Evolutionary conservation across 2,329 filamentous ascomycete species (phyloP).

Genomic region (Elsinoe necatrix): DNA sequence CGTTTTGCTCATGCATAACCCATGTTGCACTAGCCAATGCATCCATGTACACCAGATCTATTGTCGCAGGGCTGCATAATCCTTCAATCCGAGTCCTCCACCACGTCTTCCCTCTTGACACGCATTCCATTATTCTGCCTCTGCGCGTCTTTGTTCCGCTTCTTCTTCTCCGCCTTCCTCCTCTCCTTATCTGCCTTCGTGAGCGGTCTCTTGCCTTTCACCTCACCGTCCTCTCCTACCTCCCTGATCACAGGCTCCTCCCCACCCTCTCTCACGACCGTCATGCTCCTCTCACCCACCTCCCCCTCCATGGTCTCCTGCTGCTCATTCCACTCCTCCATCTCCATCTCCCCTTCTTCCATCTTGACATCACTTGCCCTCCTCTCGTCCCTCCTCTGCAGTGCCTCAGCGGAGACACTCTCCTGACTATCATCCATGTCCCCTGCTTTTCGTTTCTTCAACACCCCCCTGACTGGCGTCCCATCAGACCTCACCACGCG

Average conservation of each 20-base stretch:
- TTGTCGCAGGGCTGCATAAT: neutral
- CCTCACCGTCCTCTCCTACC: conserved; percentile 11
- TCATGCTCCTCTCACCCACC: conserved; percentile 29
- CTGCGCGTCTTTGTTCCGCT: conserved; percentile 40
- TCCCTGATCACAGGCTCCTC: conserved; percentile 21
- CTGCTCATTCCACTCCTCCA: conserved; percentile 34
- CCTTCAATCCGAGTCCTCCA: neutral
- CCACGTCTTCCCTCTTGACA: conserved; percentile 13
- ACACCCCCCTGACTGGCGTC: conserved; percentile 11
- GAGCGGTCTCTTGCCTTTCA: conserved; percentile 20
- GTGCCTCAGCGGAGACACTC: conserved; percentile 9
- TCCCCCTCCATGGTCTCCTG: conserved; percentile 36
- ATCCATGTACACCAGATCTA: neutral
- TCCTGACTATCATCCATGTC: conserved; percentile 19
- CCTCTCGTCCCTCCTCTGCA: conserved; percentile 11
- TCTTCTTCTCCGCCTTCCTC: conserved; percentile 49
- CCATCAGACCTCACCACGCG: conserved; percentile 1
- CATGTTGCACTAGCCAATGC: neutral
- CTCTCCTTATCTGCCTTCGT: conserved; percentile 43
- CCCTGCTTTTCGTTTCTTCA: conserved; percentile 20
- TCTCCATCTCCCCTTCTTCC: conserved; percentile 28
- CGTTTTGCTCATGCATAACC: neutral
- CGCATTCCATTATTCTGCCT: conserved; percentile 22
- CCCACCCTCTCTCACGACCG: conserved; percentile 28
- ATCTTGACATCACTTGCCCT: conserved; percentile 21